Conservation (phyloP, 768 basidiomycete species). For the Pholiota molesta region DNA sequence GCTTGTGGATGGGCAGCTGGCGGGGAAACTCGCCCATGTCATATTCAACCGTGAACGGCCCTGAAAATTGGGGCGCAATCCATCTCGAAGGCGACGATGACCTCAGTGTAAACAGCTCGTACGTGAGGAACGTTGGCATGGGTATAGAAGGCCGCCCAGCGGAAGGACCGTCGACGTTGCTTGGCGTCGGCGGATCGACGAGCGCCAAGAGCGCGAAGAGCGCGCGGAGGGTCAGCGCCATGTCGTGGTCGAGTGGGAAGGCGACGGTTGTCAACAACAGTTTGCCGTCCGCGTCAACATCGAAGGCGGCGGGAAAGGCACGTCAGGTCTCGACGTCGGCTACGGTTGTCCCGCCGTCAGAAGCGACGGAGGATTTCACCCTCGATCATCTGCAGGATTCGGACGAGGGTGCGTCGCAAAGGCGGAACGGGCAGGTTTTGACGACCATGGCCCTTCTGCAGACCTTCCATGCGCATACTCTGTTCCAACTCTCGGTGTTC, state of each 20-base stretch:
- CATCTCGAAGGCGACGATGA: conserved; percentile 72
- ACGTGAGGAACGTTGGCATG: conserved; percentile 63
- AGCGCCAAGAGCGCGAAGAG: conserved; percentile 43
- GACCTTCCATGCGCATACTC: conserved; percentile 68
- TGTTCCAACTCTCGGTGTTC: conserved; percentile 57
- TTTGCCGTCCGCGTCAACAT: conserved; percentile 1
- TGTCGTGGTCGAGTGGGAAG: conserved; percentile 52
- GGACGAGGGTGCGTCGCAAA: conserved; percentile 25
- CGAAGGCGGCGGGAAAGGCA: conserved; percentile 26
- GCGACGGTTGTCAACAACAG: conserved; percentile 31
- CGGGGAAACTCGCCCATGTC: conserved; percentile 49
- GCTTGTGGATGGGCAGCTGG: conserved; percentile 80
- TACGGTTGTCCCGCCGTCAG: conserved; percentile 6
- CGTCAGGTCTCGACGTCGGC: conserved; percentile 36
- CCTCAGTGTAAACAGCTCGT: conserved; percentile 38
- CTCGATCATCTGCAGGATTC: conserved; percentile 16
- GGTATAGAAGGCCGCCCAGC: conserved; percentile 70
- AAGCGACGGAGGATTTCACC: conserved; percentile 18
- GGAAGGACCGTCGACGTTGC: conserved; percentile 19
- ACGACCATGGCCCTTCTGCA: conserved; percentile 63
- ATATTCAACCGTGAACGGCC: conserved; percentile 51
- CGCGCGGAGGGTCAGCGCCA: conserved; percentile 47
- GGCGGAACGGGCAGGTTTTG: conserved; percentile 37
- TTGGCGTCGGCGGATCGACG: conserved; percentile 20
- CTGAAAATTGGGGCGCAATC: conserved; percentile 59